phyloP scores from a whole-genome alignment of 768 basidiomycete genomes.

The Ramaria rubella region DNA sequence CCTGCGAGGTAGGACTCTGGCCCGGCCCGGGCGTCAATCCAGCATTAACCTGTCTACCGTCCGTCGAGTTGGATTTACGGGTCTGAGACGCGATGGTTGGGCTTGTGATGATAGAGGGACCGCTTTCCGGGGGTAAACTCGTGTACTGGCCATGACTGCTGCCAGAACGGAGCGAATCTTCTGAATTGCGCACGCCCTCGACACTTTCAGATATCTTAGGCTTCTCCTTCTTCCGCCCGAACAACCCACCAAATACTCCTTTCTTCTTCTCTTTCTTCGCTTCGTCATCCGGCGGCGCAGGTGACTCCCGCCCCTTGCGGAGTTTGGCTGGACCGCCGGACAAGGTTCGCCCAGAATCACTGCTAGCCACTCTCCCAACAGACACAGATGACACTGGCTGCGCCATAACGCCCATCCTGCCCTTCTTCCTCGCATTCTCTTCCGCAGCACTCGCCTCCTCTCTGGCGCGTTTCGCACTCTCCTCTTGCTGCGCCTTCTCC shows the following conservation, averaged over 20 bases:
- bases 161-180: constrained; percentile 56
- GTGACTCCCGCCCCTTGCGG: constrained; percentile 39
- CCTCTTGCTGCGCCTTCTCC: constrained; percentile 39
- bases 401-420: constrained; percentile 34
- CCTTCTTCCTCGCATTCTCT: constrained; percentile 43
- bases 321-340: constrained; percentile 28
- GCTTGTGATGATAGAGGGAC: background rate
- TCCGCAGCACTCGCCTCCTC: constrained; percentile 43
- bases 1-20: constrained; percentile 21
- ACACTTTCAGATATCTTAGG: constrained; percentile 47
- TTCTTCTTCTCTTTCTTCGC: constrained; percentile 61
- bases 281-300: constrained; percentile 34
- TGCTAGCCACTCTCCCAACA: constrained; percentile 24
- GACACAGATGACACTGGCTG: constrained; percentile 25
- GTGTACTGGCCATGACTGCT: constrained; percentile 25
- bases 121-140: constrained; percentile 34
- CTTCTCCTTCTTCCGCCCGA: constrained; percentile 71
- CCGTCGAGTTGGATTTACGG: constrained; percentile 11
- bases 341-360: constrained; percentile 9
- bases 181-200: constrained; percentile 39
- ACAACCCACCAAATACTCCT: constrained; percentile 71
- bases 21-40: constrained; percentile 23
- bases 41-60: constrained; percentile 13
- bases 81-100: constrained; percentile 28
- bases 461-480: constrained; percentile 46